Conservation (phyloP, 73 alveolate species). For the Breviolum minutum region DNA sequence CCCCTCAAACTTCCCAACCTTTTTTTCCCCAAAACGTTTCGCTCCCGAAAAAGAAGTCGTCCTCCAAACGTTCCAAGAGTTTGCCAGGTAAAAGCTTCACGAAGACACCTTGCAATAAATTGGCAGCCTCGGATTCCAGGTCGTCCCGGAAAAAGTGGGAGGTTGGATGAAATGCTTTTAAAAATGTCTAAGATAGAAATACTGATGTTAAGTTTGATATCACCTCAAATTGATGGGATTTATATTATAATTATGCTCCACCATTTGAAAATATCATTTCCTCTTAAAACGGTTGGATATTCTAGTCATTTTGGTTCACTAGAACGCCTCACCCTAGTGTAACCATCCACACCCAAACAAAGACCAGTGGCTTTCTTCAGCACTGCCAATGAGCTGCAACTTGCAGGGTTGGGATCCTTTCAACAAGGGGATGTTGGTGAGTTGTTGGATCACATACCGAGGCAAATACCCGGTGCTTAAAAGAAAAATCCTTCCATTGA, state of each 20-base stretch:
- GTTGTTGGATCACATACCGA: not conserved
- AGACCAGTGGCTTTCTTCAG: slow-evolving; percentile 34
- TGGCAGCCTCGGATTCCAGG: slow-evolving; percentile 13
- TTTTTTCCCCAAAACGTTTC: not conserved
- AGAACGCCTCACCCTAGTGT: too few relatives aligned
- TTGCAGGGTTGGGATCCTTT: slow-evolving; percentile 41
- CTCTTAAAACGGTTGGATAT: too few relatives aligned
- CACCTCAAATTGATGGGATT: too few relatives aligned
- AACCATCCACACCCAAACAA: not conserved
- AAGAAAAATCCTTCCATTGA: too few relatives aligned
- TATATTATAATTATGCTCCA: too few relatives aligned
- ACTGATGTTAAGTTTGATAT: too few relatives aligned
- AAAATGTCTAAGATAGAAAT: too few relatives aligned
- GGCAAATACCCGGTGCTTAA: too few relatives aligned
- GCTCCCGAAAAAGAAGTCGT: not conserved
- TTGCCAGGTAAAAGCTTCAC: slow-evolving; percentile 26
- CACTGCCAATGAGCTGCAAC: slow-evolving; percentile 59
- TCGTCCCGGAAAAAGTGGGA: not conserved
- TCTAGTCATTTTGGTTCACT: too few relatives aligned
- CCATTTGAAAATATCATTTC: too few relatives aligned
- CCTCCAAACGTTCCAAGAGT: slow-evolving; percentile 65
- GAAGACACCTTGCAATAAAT: slow-evolving; percentile 10
- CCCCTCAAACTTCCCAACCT: too few relatives aligned
- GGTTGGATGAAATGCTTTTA: too few relatives aligned
- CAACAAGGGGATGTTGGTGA: not conserved